phyloP scores from a whole-genome alignment of 805 yeast genomes.

The Metschnikowia drakensbergensis region DNA sequence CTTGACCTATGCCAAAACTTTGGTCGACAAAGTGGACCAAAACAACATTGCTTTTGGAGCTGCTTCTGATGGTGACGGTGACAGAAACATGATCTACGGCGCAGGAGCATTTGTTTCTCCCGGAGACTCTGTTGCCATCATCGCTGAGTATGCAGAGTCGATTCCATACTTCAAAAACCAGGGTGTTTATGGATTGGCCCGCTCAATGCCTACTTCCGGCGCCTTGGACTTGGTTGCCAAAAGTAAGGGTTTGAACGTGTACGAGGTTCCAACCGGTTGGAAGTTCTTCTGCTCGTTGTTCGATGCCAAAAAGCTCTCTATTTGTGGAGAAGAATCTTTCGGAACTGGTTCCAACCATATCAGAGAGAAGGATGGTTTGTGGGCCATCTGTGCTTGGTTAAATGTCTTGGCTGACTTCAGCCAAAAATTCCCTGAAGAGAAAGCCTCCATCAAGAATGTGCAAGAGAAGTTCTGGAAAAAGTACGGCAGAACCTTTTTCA shows the following conservation, averaged over 20 bases:
- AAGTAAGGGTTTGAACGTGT: conserved; percentile 64
- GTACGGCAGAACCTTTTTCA: conserved; percentile 95
- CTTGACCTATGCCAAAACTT: conserved; percentile 84
- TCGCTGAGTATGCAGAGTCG: conserved; percentile 82
- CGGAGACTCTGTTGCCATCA: conserved; percentile 96
- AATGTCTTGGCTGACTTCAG: conserved; percentile 87
- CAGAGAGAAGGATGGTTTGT: conserved; percentile 95
- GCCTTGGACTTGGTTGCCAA: conserved; percentile 91
- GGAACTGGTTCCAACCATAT: conserved; percentile 98
- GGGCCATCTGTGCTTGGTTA: conserved; percentile 98
- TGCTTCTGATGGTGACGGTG: conserved; percentile 99
- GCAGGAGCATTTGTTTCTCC: conserved; percentile 93
- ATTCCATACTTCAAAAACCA: conserved; percentile 88
- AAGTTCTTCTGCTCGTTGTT: conserved; percentile 94
- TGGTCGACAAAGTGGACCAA: conserved; percentile 81
- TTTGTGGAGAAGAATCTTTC: conserved; percentile 97
- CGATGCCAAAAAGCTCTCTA: conserved; percentile 88
- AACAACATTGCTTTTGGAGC: conserved; percentile 90
- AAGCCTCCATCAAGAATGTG: conserved; percentile 69
- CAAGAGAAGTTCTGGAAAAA: conserved; percentile 84
- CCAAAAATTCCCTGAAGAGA: conserved; percentile 49
- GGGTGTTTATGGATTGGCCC: conserved; percentile 89
- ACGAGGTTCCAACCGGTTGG: conserved; percentile 99
- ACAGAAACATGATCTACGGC: conserved; percentile 97
- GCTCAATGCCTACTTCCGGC: conserved; percentile 96